Conservation (phyloP, 805 yeast genomes). For the Yueomyces sp. region DNA sequence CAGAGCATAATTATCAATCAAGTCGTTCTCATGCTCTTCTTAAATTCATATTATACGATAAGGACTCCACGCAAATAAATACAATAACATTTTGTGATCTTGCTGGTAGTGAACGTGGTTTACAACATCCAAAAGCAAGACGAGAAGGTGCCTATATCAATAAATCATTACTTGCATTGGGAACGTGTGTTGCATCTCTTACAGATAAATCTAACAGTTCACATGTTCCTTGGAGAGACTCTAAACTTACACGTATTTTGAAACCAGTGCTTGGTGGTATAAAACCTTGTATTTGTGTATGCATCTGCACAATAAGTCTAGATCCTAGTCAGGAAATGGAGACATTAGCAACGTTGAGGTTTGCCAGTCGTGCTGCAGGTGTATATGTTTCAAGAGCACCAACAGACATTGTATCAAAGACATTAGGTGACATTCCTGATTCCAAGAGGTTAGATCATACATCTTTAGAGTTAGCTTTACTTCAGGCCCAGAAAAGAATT, state of each 20-base stretch:
- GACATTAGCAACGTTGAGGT: conserved; percentile 74
- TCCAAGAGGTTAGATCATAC: too few species aligned
- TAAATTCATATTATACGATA: conserved; percentile 35
- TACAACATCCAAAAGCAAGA: conserved; percentile 42
- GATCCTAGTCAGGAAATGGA: conserved; percentile 52
- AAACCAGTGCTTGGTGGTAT: conserved; percentile 90
- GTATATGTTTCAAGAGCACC: background rate
- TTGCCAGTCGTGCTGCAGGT: conserved; percentile 52
- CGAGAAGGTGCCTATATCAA: conserved; percentile 90
- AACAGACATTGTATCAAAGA: too few species aligned
- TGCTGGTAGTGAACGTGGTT: conserved; percentile 92
- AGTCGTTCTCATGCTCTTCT: conserved; percentile 89
- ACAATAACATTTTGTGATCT: conserved; percentile 81
- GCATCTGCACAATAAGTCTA: conserved; percentile 62
- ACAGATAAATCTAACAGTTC: conserved; percentile 28
- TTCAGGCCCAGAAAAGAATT: too few species aligned
- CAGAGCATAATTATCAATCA: conserved; percentile 78
- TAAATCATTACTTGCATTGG: conserved; percentile 77
- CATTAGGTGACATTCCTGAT: too few species aligned
- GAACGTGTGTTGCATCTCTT: conserved; percentile 81
- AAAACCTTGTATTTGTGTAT: conserved; percentile 63
- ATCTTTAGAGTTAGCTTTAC: too few species aligned
- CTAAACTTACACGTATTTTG: conserved; percentile 75
- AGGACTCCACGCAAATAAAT: conserved; percentile 30
- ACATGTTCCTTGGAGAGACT: conserved; percentile 88